Conservation (phyloP, 345 rosid species). For the Luvunga scandens region DNA sequence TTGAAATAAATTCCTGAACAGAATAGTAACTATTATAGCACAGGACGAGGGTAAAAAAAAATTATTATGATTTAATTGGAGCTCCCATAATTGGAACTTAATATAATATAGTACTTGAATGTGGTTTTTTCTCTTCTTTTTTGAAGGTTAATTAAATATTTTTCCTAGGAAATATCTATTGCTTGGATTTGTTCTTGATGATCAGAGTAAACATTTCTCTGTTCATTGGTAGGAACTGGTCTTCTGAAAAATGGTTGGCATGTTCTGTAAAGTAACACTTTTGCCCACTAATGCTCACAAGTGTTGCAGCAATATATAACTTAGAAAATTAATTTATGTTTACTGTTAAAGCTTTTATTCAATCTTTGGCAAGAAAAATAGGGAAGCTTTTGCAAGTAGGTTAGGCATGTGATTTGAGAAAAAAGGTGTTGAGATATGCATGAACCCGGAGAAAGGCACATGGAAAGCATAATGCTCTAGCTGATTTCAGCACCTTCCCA, state of each 20-base stretch:
- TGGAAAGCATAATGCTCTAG: constrained; percentile 17
- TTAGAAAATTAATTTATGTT: neutral
- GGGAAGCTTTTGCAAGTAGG: constrained; percentile 8
- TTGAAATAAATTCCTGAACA: neutral
- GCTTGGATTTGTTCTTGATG: neutral
- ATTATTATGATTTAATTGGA: neutral
- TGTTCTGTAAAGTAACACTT: neutral
- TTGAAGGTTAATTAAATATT: neutral
- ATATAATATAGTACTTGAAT: neutral
- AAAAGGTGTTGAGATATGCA: neutral
- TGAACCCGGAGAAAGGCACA: constrained; percentile 18
- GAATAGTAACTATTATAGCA: neutral
- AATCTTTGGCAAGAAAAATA: neutral
- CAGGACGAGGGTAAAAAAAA: too few relatives aligned
- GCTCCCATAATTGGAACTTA: too few relatives aligned
- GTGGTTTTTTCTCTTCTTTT: too few relatives aligned
- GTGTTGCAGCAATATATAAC: neutral
- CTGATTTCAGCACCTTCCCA: constrained; percentile 5
- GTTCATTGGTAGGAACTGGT: neutral
- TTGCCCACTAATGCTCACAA: neutral
- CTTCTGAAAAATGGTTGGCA: neutral
- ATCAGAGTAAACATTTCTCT: neutral
- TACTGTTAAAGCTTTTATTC: neutral
- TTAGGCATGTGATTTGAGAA: constrained; percentile 11
- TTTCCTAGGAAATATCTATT: neutral